phyloP scores from a whole-genome alignment of 148 eudicot genomes.

The Vaccinium vitisidaea region DNA sequence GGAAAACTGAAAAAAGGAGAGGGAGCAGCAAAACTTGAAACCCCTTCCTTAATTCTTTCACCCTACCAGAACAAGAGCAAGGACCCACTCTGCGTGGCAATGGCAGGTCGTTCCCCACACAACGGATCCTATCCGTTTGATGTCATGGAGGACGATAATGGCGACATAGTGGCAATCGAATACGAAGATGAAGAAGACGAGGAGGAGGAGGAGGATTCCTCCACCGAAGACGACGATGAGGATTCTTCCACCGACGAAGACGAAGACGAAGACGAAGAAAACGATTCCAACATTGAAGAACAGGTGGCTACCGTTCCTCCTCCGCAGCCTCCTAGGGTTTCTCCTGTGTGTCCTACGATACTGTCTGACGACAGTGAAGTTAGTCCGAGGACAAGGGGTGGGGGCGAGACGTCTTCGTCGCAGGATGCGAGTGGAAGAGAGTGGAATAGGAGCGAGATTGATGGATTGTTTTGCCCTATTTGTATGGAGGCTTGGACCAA shows the following conservation, averaged over 20 bases:
- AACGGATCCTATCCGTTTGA: not conserved
- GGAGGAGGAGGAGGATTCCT: slow-evolving; percentile 7
- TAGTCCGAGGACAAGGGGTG: slow-evolving; percentile 2
- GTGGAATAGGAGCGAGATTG: slow-evolving; percentile 44
- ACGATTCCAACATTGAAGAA: slow-evolving; percentile 16
- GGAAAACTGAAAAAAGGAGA: no score
- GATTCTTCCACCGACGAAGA: slow-evolving; percentile 10
- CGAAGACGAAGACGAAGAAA: slow-evolving; percentile 19
- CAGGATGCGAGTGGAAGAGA: slow-evolving; percentile 17
- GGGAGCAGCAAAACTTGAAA: not conserved
- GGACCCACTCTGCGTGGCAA: not conserved
- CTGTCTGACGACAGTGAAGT: slow-evolving; percentile 11
- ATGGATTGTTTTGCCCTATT: slow-evolving; percentile 73
- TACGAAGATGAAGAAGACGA: not conserved
- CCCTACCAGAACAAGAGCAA: not conserved
- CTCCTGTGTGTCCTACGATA: not conserved
- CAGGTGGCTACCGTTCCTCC: not conserved
- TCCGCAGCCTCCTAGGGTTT: not conserved
- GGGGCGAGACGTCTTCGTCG: slow-evolving; percentile 13
- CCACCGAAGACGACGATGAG: slow-evolving; percentile 15
- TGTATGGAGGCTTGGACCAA: slow-evolving; percentile 75
- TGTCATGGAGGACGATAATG: not conserved
- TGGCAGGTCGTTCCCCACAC: not conserved
- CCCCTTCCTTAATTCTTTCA: not conserved
- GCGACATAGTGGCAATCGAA: not conserved